Evolutionary conservation across 2,329 filamentous ascomycete genomes (phyloP).

Genomic region (Alternaria novae-zelandiae): DNA sequence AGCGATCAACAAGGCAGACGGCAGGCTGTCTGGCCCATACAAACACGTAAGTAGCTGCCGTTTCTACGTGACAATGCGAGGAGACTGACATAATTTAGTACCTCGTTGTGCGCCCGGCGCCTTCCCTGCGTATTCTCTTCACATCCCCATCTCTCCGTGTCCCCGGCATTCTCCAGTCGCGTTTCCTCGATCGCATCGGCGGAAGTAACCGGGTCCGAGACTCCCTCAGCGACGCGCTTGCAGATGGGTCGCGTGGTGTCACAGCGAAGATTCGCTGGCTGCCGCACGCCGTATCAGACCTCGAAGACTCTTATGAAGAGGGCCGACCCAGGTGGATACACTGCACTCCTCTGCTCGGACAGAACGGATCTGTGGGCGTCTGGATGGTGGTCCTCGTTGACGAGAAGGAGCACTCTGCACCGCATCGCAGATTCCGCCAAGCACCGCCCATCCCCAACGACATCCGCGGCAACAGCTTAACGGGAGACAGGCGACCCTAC

Average conservation of each 20-base stretch:
- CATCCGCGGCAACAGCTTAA: constrained; percentile 21
- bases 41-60: constrained; percentile 58
- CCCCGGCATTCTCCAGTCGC: constrained; percentile 57
- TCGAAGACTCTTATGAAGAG: constrained; percentile 56
- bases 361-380: constrained; percentile 71
- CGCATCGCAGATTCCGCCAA: constrained; percentile 35
- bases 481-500: not conserved
- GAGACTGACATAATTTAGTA: constrained; percentile 47
- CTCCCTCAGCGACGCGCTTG: constrained; percentile 65
- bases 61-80: not conserved
- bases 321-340: constrained; percentile 77
- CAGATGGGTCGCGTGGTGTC: constrained; percentile 68
- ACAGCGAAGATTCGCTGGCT: constrained; percentile 79
- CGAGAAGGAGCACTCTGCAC: constrained; percentile 45
- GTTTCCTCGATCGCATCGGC: constrained; percentile 57
- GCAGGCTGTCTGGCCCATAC: constrained; percentile 58
- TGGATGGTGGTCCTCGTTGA: constrained; percentile 81
- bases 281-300: constrained; percentile 37
- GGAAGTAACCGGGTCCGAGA: constrained; percentile 60
- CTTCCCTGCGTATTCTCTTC: constrained; percentile 58
- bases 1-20: constrained; percentile 25
- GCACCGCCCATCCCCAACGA: constrained; percentile 41
- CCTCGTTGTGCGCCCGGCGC: constrained; percentile 55
- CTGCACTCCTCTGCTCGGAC: constrained; percentile 73
- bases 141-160: constrained; percentile 58